Evolutionary conservation across 371 early-diverging fungal species (phyloP), one percentile per base, ranked within the genome.

Genomic region (Conidiobolus incongruus): DNA sequence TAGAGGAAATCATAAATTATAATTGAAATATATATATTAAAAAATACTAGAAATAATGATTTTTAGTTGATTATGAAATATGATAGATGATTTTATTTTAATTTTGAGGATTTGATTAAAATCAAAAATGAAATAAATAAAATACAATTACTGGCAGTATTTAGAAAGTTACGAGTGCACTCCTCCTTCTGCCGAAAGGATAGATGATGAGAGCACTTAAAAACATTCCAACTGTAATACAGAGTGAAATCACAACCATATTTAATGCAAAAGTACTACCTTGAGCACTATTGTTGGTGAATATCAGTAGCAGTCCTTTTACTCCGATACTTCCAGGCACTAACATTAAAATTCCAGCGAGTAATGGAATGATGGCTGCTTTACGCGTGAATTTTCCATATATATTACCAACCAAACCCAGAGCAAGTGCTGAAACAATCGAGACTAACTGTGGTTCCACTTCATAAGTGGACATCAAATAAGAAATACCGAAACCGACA

Each of bases 221-320:
- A 48, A 73, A 73, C 19, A 73, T 53, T 0, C 73, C 73, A 34
- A 73, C 58, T 0, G 69, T 66, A 33, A 73, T 70, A 19, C 66
- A 64, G 17, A 55, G 53, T 0, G 62, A 44, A 7, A 54, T 50
- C 41, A 63, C 53, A 35, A 68, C 63, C 65, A 65, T 63, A n/a
- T 58, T 54, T 40, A 68, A 39, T 16, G 65, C 65, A 53, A 68
- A 65, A 0, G 45, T 47, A 15, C 61, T 59, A 12, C 65, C 65
- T 47, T 65, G 59, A 11, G 56, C 52, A 3, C 58, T 55, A 33
- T 62, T 60, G 22, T 55, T 61, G 11, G 49, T 51, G 26, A 58
- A 47, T 38, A 54, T 48, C 3, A 42, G 39, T 37, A 47, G 41
- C 34, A 19, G 51, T 29, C 63, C 63, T 28, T 46, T 54, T 44